phyloP scores from a whole-genome alignment of 169 alveolate genomes.

The Eimeria necatrix region DNA sequence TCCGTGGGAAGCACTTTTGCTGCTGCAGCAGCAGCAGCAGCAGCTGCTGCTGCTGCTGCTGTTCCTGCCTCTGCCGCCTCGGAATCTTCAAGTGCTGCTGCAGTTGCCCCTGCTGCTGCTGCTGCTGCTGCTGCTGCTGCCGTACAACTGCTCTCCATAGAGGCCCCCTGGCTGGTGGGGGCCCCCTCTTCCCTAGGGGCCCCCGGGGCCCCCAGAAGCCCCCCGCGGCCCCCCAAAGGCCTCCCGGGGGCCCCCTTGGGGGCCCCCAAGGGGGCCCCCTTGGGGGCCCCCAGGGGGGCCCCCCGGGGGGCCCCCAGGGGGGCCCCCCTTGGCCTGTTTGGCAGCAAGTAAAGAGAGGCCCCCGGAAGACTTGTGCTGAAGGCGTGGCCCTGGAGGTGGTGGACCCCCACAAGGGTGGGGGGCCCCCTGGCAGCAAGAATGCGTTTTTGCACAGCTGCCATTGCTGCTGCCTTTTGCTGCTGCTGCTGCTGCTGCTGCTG shows the following conservation, averaged over 20 bases:
- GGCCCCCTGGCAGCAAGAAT: slow-evolving; percentile 19
- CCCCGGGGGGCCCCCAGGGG: no score
- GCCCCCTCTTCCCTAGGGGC: neutral
- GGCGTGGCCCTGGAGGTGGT: slow-evolving; percentile 78
- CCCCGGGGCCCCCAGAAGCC: neutral
- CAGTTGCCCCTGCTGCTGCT: neutral
- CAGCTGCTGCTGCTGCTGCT: slow-evolving; percentile 21
- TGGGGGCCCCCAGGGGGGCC: no score
- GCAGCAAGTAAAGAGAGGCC: neutral
- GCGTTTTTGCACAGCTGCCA: slow-evolving; percentile 57
- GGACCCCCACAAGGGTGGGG: slow-evolving; percentile 64
- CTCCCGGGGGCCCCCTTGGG: no score
- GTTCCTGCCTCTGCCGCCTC: neutral
- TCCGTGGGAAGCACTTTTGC: neutral
- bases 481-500: neutral
- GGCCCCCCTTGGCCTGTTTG: no score
- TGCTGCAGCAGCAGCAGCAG: neutral
- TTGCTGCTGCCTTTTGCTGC: slow-evolving; percentile 28
- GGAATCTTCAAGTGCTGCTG: neutral
- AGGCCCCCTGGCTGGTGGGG: neutral
- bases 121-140: slow-evolving; percentile 13
- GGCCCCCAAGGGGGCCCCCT: no score
- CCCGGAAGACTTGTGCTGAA: slow-evolving; percentile 56
- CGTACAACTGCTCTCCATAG: neutral
- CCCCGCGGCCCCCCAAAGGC: no score